Conservation (phyloP, 148 eudicot species). For the Nyssa sinensis region DNA sequence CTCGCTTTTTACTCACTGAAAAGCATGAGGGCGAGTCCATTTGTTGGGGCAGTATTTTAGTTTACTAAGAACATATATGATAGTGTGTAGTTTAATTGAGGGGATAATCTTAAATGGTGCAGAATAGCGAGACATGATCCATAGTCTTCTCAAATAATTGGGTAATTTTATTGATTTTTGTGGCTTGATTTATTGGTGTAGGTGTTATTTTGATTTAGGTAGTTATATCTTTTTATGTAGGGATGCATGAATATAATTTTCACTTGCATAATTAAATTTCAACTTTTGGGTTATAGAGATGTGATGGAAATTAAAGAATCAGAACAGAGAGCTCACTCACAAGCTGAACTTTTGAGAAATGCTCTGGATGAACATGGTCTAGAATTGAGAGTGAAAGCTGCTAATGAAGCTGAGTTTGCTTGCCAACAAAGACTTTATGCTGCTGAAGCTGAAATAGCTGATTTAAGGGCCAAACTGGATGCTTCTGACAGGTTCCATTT, state of each 20-base stretch:
- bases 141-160: no score
- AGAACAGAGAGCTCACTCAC: constrained; percentile 63
- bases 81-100: no score
- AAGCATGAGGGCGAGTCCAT: background rate
- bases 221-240: background rate
- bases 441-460: constrained; percentile 92
- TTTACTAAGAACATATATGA: no score
- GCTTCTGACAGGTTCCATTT: constrained; percentile 70
- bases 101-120: no score
- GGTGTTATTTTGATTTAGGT: background rate
- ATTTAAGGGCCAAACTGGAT: constrained; percentile 72
- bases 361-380: constrained; percentile 81
- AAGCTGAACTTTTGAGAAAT: constrained; percentile 63
- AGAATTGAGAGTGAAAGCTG: constrained; percentile 90
- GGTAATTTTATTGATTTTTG: background rate
- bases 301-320: constrained; percentile 78
- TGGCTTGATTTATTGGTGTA: background rate
- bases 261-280: constrained; percentile 11
- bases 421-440: constrained; percentile 73
- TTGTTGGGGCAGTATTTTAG: background rate
- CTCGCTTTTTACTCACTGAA: background rate
- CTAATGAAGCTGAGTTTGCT: constrained; percentile 93
- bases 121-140: no score
- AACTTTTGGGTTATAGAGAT: constrained; percentile 37
- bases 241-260: background rate